Evolutionary conservation across 1,284 basidiomycete species (phyloP), one percentile per base, ranked within the genome.

Genomic region (Inonotus hispidus): DNA sequence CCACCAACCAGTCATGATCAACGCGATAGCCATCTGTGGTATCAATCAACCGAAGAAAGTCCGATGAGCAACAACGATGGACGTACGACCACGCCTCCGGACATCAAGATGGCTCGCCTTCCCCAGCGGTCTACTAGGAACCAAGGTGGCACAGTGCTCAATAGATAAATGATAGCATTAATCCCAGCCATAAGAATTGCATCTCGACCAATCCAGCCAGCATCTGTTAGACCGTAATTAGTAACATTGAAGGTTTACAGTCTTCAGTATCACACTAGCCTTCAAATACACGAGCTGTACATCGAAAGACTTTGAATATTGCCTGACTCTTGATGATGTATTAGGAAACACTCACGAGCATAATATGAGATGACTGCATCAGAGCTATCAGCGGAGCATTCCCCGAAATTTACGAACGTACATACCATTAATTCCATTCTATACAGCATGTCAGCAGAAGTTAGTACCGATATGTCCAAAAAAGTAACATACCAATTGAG

Each of bases 121-220:
- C 96, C 96, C 83, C 92, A 93, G 2, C 87, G 83, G 70, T 99
- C 96, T 59, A 98, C 92, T 50, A 99, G 82, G 74, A 93, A 94
- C 96, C 96, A 99, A 2, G 92, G 86, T 19, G 92, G 91, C 52
- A 95, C 75, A 2, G 93, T 93, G 67, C 88, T 90, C 23, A 90
- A 75, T 19, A 95, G 74, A 72, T 98, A 98, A 66, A 95, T 92
- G 61, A 95, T 76, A 7, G 89, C 85, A 69, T 98, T 97, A 71
- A 97, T 93, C 6, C 95, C 96, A 1, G 95, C 95, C 96, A 99
- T 99, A 21, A 98, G 80, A 65, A 99, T 87, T 3, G 96, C 96
- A 69, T 98, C 88, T 56, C 95, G 84, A n/a, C 96, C 96, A 62
- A 97, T 83, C 95, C 96, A 99, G 47, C 96, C 96, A 49, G 95